These are phyloP conservation scores for Pichia californica DNA, from an alignment of 805 yeast species.

Conservation along the genomic window DNA sequence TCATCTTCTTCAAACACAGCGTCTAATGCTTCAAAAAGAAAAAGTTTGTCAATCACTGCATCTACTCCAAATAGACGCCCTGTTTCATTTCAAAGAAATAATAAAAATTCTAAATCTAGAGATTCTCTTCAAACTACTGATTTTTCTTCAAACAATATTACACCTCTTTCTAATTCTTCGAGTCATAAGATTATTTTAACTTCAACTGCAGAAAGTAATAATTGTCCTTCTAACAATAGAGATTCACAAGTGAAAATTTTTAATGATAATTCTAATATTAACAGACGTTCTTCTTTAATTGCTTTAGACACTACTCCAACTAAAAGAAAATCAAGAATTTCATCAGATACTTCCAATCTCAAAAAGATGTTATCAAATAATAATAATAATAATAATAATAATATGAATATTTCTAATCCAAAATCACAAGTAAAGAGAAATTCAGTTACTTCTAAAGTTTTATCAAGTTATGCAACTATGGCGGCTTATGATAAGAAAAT, in stretches of 20 bases:
- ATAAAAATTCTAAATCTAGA: constrained; percentile 15
- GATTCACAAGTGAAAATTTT: background rate
- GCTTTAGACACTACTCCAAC: constrained; percentile 17
- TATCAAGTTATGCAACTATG: constrained; percentile 67
- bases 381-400: background rate
- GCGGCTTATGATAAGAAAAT: constrained; percentile 48
- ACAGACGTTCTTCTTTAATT: constrained; percentile 10
- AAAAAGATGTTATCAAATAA: constrained; percentile 4
- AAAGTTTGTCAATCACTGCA: constrained; percentile 39
- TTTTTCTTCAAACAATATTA: background rate
- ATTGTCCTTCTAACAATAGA: background rate
- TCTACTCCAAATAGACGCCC: constrained; percentile 42
- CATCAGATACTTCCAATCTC: constrained; percentile 19
- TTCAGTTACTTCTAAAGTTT: constrained; percentile 63
- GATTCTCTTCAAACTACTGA: constrained; percentile 14
- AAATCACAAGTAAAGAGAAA: constrained; percentile 45
- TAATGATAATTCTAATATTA: background rate
- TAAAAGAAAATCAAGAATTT: constrained; percentile 15
- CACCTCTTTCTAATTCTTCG: constrained; percentile 3
- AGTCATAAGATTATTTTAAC: background rate
- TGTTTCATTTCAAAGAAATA: constrained; percentile 36
- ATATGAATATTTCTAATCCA: background rate
- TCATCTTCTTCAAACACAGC: constrained; percentile 1
- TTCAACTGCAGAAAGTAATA: background rate
- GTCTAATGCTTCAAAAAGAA: constrained; percentile 19